A percentile compares a stretch with the other conserved stretches of the same genome.
Conservation (phyloP, 768 basidiomycete genomes). For the Trametes cubensis region DNA sequence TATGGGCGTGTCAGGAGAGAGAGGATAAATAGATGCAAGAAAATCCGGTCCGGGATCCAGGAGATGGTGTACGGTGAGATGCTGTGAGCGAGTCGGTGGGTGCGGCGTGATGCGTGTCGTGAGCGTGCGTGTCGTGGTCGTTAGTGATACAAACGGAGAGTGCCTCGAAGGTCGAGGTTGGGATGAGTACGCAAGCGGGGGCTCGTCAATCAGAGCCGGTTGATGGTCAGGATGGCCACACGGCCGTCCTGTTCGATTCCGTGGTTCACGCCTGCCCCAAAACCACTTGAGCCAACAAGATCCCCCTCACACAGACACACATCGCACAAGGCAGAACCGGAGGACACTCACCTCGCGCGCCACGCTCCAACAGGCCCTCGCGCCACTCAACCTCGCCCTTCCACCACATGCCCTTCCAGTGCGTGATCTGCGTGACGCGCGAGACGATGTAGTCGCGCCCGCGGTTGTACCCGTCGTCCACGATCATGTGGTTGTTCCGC, state of each 20-base stretch:
- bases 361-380: constrained; percentile 67
- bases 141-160: constrained; percentile 1
- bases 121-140: constrained; percentile 3
- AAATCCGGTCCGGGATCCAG: not conserved
- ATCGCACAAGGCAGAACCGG: no score
- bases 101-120: no score
- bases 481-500: constrained; percentile 69
- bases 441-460: constrained; percentile 81
- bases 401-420: constrained; percentile 73
- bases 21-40: not conserved
- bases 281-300: no score
- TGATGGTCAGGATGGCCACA: constrained; percentile 76
- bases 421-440: constrained; percentile 59
- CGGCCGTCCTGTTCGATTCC: constrained; percentile 80
- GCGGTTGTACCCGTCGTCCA: constrained; percentile 77
- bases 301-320: no score
- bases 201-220: constrained; percentile 41
- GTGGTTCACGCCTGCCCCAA: constrained; percentile 71
- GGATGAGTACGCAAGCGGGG: no score
- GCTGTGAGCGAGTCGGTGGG: no score
- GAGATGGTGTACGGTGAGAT: not conserved
- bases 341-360: constrained; percentile 56
- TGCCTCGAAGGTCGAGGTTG: no score
- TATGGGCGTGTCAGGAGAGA: no score
- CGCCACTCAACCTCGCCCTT: constrained; percentile 77